Evolutionary conservation across 2,329 filamentous ascomycete genomes (phyloP), one percentile per base, ranked within the genome.

Genomic region (Polytolypa hystricis): DNA sequence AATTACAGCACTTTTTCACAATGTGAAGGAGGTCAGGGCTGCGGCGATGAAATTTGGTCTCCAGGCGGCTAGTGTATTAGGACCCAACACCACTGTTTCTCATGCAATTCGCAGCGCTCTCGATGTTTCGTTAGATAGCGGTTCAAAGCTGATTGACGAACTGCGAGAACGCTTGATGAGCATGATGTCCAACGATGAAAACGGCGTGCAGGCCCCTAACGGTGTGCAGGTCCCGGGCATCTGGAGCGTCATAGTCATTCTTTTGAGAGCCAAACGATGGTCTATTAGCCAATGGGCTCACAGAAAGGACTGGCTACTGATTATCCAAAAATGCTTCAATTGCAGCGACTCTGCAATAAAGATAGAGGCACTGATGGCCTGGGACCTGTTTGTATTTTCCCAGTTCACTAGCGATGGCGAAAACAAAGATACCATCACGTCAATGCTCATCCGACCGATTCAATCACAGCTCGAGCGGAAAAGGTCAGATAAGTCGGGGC

Each of bases 311-410:
- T 95, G 85, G 82, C 66, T 95, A 5, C 70, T 72, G 20, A 70
- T 94, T 7, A 79, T 93, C 12, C 81, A 94, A 49, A 71, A 70
- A 43, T 91, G 84, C 51, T 85, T 96, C 59, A 93, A 93, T 53
- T 81, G 77, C 47, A 73, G 73, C 35, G 84, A 94, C 44, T 62
- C 70, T 3, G 63, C 70, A 30, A 81, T 79, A 30, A 84, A 80
- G 48, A 67, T 75, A 10, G 79, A 93, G 50, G 84, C 87, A 15
- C 85, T 89, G 50, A 65, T 79, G 38, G 86, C 86, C 1, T 95
- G 89, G 84, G 84, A 83, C 48, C 79, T 83, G 36, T 76, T 95
- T 30, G 73, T 91, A 14, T 93, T 81, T 53, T 73, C 79, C 5
- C 70, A 84, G 11, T 72, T 79, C 37, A 71, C 79, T 0, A 77